A percentile compares a stretch with the other conserved stretches of the same genome.
Conservation (phyloP, 2,329 filamentous ascomycete species). For the Colletotrichum abscissum region DNA sequence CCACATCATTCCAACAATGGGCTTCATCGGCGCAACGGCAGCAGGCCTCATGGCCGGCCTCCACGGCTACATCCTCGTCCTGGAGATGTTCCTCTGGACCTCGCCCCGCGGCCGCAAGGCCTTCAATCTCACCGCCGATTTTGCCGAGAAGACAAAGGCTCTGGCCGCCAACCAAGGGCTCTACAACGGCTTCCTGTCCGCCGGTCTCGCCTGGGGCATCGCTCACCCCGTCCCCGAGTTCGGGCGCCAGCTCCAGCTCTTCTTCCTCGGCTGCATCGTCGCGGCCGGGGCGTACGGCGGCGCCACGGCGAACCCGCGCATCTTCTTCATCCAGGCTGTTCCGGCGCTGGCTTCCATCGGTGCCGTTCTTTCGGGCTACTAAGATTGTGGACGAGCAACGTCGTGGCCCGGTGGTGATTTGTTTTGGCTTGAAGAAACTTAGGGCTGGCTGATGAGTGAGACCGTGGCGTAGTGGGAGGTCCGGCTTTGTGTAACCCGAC, state of each 20-base stretch:
- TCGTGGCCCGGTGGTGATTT: no score
- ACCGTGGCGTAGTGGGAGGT: background rate
- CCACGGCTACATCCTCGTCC: constrained; percentile 60
- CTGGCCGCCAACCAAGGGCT: constrained; percentile 63
- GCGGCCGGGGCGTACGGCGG: constrained; percentile 60
- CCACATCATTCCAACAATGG: constrained; percentile 41
- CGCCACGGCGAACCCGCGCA: constrained; percentile 51
- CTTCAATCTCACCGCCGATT: constrained; percentile 57
- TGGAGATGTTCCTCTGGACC: constrained; percentile 64
- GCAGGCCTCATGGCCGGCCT: constrained; percentile 52
- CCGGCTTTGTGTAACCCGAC: background rate
- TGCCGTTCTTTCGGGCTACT: constrained; percentile 42
- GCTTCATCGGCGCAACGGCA: constrained; percentile 45
- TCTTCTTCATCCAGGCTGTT: constrained; percentile 56
- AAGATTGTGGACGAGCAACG: background rate
- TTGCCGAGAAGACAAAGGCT: constrained; percentile 55
- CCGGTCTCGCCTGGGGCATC: constrained; percentile 59
- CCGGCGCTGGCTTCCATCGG: constrained; percentile 47
- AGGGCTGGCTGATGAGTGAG: background rate
- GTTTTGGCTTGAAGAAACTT: background rate
- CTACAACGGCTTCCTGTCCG: constrained; percentile 65
- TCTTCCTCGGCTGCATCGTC: constrained; percentile 58
- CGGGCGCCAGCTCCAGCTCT: constrained; percentile 55
- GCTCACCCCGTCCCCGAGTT: constrained; percentile 56
- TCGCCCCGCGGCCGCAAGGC: constrained; percentile 56